Conservation (phyloP, 495 filamentous ascomycete species). For the Beverwykella pulmonaria region DNA sequence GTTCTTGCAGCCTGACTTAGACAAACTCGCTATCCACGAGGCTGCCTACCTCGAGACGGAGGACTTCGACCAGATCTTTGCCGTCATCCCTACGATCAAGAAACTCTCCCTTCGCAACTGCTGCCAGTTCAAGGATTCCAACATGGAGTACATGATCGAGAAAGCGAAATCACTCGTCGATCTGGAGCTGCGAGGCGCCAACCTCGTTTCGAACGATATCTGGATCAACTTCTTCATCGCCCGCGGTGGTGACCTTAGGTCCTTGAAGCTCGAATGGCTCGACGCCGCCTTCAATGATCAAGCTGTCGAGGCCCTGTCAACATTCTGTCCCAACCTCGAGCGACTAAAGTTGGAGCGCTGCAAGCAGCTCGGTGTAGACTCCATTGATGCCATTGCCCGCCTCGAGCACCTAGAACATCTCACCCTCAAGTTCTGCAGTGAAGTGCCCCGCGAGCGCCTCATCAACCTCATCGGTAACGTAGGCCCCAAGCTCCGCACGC, state of each 20-base stretch:
- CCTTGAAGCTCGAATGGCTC: slow-evolving; percentile 67
- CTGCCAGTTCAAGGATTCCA: slow-evolving; percentile 82
- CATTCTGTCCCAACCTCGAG: slow-evolving; percentile 63
- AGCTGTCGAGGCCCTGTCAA: slow-evolving; percentile 58
- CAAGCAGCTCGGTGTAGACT: slow-evolving; percentile 52
- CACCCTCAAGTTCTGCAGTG: slow-evolving; percentile 63
- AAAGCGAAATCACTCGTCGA: slow-evolving; percentile 64
- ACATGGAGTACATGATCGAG: slow-evolving; percentile 76
- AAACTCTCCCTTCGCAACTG: slow-evolving; percentile 73
- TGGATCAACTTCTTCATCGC: slow-evolving; percentile 68
- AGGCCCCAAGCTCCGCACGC: slow-evolving; percentile 66
- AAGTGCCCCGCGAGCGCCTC: slow-evolving; percentile 60
- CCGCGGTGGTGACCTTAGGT: slow-evolving; percentile 64
- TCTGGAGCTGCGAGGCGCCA: slow-evolving; percentile 73
- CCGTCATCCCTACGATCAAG: slow-evolving; percentile 67
- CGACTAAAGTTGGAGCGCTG: slow-evolving; percentile 73
- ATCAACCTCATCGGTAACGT: slow-evolving; percentile 60
- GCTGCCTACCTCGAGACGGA: slow-evolving; percentile 71
- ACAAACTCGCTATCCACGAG: slow-evolving; percentile 76
- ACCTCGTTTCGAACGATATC: slow-evolving; percentile 70
- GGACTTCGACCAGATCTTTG: slow-evolving; percentile 79
- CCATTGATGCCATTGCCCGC: slow-evolving; percentile 56
- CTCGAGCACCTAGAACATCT: slow-evolving; percentile 69
- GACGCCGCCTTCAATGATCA: slow-evolving; percentile 75
- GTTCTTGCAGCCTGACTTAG: slow-evolving; percentile 70